A percentile compares a stretch with the other conserved stretches of the same genome.
Evolutionary conservation across 495 filamentous ascomycete genomes (phyloP).

Genomic region (Margaritispora aquatica): DNA sequence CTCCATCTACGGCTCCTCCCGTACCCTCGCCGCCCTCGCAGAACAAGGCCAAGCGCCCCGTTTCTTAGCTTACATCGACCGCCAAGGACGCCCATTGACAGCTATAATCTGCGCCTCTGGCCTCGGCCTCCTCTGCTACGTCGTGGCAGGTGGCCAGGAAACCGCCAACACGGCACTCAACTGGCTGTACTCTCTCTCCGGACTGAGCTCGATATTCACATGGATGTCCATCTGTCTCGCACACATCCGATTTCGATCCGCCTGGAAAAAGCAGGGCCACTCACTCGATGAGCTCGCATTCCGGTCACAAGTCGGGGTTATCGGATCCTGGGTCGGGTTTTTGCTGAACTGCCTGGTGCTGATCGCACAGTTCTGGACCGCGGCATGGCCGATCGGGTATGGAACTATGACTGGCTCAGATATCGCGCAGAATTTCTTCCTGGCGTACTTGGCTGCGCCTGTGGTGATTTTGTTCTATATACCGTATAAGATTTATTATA

Average conservation of each 20-base stretch:
- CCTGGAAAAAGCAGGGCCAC: conserved; percentile 71
- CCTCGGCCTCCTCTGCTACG: conserved; percentile 73
- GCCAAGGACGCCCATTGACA: conserved; percentile 70
- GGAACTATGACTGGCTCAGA: conserved; percentile 31
- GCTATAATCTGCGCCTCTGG: conserved; percentile 61
- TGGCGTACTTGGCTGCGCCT: conserved; percentile 74
- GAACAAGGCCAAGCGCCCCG: conserved; percentile 76
- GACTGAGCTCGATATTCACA: conserved; percentile 85
- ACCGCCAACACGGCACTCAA: conserved; percentile 53
- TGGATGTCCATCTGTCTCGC: conserved; percentile 86
- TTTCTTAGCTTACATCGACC: conserved; percentile 78
- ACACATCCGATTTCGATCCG: conserved; percentile 88
- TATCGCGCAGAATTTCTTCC: conserved; percentile 64
- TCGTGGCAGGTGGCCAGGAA: conserved; percentile 63
- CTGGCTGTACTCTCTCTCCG: conserved; percentile 90
- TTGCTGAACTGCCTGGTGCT: conserved; percentile 74
- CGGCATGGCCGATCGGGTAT: conserved; percentile 69
- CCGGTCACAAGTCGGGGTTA: conserved; percentile 69
- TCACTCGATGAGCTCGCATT: conserved; percentile 73
- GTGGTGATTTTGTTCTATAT: conserved; percentile 73
- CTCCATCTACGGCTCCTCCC: conserved; percentile 78
- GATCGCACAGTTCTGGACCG: conserved; percentile 91
- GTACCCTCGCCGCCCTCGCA: conserved; percentile 80
- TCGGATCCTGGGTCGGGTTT: conserved; percentile 82
- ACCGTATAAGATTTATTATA: conserved; percentile 70